Conservation (phyloP, 257 asterid genomes). For the Gentiana macrophylla region DNA sequence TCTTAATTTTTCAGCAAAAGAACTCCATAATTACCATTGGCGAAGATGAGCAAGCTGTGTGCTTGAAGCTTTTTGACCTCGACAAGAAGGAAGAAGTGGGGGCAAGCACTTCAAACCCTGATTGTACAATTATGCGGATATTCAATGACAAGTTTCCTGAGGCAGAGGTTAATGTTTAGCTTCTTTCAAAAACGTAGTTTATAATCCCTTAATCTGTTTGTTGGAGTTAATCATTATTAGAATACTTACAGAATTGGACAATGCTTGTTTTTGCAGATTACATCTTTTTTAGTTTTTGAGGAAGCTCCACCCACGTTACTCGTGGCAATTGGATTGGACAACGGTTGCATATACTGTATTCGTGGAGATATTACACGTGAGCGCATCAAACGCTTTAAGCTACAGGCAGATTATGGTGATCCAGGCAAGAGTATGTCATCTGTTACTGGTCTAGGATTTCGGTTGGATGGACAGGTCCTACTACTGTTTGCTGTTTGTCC, state of each 20-base stretch:
- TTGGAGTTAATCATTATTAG: not conserved
- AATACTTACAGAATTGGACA: not conserved
- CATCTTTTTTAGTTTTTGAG: conserved; percentile 71
- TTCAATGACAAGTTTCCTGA: conserved; percentile 84
- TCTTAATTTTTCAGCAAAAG: conserved; percentile 56
- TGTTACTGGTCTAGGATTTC: conserved; percentile 74
- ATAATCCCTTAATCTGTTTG: not conserved
- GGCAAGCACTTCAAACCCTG: conserved; percentile 64
- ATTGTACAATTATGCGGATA: conserved; percentile 75
- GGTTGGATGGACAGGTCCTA: conserved; percentile 78
- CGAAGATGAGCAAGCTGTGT: conserved; percentile 72
- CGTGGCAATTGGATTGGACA: conserved; percentile 84
- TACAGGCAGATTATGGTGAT: conserved; percentile 47
- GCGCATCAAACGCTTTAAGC: conserved; percentile 82
- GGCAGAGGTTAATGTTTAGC: conserved; percentile 50
- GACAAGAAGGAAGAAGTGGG: conserved; percentile 82
- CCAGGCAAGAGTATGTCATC: conserved; percentile 36
- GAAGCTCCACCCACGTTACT: conserved; percentile 93
- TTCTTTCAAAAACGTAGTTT: not conserved
- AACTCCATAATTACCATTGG: conserved; percentile 82
- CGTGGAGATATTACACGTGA: conserved; percentile 99
- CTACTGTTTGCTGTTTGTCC: conserved; percentile 85
- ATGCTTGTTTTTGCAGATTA: conserved; percentile 46
- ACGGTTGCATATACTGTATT: conserved; percentile 86
- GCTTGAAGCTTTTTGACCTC: conserved; percentile 81